Conservation (phyloP, 164 flowering plant species). For the Pachysandra terminalis region DNA sequence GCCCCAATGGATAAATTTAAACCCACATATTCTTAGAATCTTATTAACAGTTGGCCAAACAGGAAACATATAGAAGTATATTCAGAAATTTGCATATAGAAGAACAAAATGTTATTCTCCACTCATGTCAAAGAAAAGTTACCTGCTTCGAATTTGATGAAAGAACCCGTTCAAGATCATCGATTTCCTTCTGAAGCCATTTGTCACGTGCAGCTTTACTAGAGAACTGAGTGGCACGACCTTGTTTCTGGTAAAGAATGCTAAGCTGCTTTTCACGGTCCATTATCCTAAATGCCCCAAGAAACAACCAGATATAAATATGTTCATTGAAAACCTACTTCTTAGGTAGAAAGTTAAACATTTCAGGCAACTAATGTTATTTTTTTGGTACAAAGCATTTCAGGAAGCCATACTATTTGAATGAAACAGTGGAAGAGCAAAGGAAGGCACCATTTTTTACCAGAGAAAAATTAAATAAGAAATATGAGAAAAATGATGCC, state of each 20-base stretch:
- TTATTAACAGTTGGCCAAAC: too few relatives aligned
- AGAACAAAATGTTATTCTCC: too few relatives aligned
- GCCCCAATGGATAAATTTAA: not conserved
- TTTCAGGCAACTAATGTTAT: too few relatives aligned
- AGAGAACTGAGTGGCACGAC: constrained; percentile 95
- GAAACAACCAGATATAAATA: constrained; percentile 6
- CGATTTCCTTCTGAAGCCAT: constrained; percentile 97
- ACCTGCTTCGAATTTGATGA: constrained; percentile 77
- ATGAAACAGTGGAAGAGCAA: not conserved
- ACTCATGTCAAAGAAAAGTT: constrained; percentile 4
- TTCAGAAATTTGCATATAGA: too few relatives aligned
- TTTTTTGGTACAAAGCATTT: not conserved
- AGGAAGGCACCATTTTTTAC: not conserved
- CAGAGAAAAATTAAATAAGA: too few relatives aligned
- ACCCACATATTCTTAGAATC: too few relatives aligned
- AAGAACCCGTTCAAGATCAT: constrained; percentile 75
- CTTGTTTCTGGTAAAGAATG: constrained; percentile 96
- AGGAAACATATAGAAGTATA: too few relatives aligned
- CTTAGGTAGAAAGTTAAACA: not conserved
- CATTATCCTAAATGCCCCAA: constrained; percentile 64
- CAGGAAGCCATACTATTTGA: not conserved
- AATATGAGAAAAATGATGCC: too few relatives aligned
- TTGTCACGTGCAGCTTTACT: constrained; percentile 82
- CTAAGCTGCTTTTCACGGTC: constrained; percentile 95
- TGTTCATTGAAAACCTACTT: not conserved